A percentile compares a stretch with the other conserved stretches of the same genome.
Evolutionary conservation across 345 rosid species (phyloP).

Genomic region (Acer yangbiense): DNA sequence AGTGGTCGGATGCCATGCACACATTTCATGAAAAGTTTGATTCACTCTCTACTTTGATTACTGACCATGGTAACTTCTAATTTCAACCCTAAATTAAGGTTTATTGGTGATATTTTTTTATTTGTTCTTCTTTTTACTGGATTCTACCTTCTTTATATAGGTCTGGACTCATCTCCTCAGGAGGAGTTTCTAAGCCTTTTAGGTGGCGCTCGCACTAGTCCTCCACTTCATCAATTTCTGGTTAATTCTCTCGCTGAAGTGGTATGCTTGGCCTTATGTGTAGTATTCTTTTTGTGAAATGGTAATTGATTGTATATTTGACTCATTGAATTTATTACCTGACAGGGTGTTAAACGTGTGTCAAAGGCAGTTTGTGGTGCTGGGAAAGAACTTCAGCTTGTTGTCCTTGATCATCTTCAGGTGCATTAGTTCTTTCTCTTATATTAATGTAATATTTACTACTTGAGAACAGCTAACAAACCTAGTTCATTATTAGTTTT

Average conservation of each 20-base stretch:
- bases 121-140: slow-evolving; percentile 20
- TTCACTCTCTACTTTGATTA: slow-evolving; percentile 66
- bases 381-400: slow-evolving; percentile 85
- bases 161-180: slow-evolving; percentile 85
- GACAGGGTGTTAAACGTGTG: slow-evolving; percentile 86
- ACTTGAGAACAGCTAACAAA: neutral
- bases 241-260: slow-evolving; percentile 84
- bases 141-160: slow-evolving; percentile 39
- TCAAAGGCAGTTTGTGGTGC: slow-evolving; percentile 81
- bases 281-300: slow-evolving; percentile 17
- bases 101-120: slow-evolving; percentile 12
- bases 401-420: slow-evolving; percentile 92
- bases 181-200: slow-evolving; percentile 94
- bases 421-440: slow-evolving; percentile 38
- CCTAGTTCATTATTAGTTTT: neutral
- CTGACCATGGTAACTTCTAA: slow-evolving; percentile 64
- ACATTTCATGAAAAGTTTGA: slow-evolving; percentile 77
- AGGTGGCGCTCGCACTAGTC: slow-evolving; percentile 90
- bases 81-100: slow-evolving; percentile 11
- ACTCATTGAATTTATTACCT: slow-evolving; percentile 27
- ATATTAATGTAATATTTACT: slow-evolving; percentile 12
- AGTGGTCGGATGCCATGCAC: slow-evolving; percentile 88
- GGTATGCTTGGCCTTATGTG: slow-evolving; percentile 45
- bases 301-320: slow-evolving; percentile 11
- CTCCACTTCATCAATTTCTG: slow-evolving; percentile 87